phyloP scores from a whole-genome alignment of 768 basidiomycete species.

The Kondoa malvinella region DNA sequence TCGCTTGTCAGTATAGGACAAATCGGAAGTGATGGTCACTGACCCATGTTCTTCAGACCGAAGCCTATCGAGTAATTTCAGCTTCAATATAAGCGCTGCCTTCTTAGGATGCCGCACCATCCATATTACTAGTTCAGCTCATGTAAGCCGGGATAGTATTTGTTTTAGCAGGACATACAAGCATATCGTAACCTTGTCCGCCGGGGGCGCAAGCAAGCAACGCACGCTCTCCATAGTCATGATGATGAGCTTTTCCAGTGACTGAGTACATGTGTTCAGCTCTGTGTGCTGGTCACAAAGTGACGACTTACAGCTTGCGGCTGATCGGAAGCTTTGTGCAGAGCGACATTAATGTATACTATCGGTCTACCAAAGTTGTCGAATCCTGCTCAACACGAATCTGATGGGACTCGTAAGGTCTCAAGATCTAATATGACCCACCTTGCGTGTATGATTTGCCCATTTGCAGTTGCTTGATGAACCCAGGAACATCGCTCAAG shows the following conservation, averaged over 20 bases:
- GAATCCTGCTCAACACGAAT: slow-evolving; percentile 16
- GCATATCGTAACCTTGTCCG: slow-evolving; percentile 14
- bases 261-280: no score
- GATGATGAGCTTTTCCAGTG: slow-evolving; percentile 1
- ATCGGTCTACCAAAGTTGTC: slow-evolving; percentile 23
- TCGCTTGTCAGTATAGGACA: no score
- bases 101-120: background rate
- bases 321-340: slow-evolving; percentile 17
- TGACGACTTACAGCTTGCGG: slow-evolving; percentile 5
- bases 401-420: no score
- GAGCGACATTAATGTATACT: slow-evolving; percentile 13
- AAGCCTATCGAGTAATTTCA: slow-evolving; percentile 11
- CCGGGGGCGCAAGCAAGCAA: slow-evolving; percentile 16
- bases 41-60: slow-evolving; percentile 17
- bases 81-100: background rate
- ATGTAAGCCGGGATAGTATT: no score
- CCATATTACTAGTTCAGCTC: background rate
- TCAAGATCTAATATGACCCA: no score
- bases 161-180: background rate
- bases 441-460: slow-evolving; percentile 24
- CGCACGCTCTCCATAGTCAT: slow-evolving; percentile 19
- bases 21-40: background rate
- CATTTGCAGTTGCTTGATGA: slow-evolving; percentile 23
- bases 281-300: background rate
- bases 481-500: slow-evolving; percentile 19